Percentiles rank a stretch among this genome's conserved stretches.
Evolutionary conservation across 371 early-diverging fungal genomes (phyloP).

Genomic region (Mucor velutinosus): DNA sequence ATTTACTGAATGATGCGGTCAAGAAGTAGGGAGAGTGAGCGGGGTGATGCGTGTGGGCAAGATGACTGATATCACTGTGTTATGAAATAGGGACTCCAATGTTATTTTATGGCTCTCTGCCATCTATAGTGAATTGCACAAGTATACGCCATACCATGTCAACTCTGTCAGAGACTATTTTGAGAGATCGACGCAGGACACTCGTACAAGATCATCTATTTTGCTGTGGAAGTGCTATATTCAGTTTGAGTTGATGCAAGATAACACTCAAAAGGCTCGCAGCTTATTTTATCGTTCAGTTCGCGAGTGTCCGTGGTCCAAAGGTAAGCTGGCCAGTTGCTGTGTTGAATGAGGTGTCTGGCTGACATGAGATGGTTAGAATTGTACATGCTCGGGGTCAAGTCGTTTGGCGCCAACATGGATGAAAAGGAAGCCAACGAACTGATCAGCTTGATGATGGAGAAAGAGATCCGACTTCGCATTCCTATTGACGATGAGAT

Average conservation of each 20-base stretch:
- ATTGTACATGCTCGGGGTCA: conserved; percentile 58
- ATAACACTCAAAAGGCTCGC: conserved; percentile 44
- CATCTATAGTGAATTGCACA: conserved; percentile 66
- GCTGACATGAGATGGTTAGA: conserved; percentile 27
- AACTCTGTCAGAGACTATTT: conserved; percentile 62
- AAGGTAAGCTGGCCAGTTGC: conserved; percentile 41
- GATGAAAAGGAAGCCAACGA: conserved; percentile 56
- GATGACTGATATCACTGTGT: neutral
- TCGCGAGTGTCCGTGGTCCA: conserved; percentile 74
- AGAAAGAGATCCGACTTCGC: conserved; percentile 66
- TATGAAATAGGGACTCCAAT: conserved; percentile 44
- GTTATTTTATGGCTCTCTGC: conserved; percentile 63
- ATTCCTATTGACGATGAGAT: conserved; percentile 29
- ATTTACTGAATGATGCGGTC: conserved; percentile 44
- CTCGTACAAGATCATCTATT: conserved; percentile 52
- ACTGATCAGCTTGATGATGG: conserved; percentile 61
- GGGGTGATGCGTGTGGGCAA: too few species aligned
- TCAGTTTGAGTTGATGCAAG: conserved; percentile 54
- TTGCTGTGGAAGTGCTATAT: conserved; percentile 66
- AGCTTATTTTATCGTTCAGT: conserved; percentile 60
- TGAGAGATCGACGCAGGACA: conserved; percentile 58
- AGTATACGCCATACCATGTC: conserved; percentile 55
- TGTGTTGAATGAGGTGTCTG: too few species aligned
- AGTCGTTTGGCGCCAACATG: conserved; percentile 40
- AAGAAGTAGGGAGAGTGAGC: conserved; percentile 31